These are phyloP conservation scores for Aspergillus sp. DNA, from an alignment of 2,329 filamentous ascomycete genomes.

Conservation along the genomic window DNA sequence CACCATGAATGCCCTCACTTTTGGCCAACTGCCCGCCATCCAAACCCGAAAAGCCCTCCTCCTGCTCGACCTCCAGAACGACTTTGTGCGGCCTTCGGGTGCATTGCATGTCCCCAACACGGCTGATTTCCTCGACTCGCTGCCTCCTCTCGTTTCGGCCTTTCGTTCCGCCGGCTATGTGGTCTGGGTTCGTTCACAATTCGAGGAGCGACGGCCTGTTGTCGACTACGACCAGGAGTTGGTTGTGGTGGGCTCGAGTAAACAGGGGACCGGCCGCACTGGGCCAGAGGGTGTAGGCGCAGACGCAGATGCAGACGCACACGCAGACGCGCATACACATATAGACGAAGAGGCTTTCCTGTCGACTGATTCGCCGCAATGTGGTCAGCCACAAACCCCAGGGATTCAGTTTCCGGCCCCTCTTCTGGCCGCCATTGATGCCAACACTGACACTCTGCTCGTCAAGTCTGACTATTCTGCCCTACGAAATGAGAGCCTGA, in stretches of 20 bases:
- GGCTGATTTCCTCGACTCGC: slow-evolving; percentile 57
- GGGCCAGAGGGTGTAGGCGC: too few relatives aligned
- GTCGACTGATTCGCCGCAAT: slow-evolving; percentile 24
- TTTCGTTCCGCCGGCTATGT: slow-evolving; percentile 68
- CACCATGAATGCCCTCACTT: slow-evolving; percentile 24
- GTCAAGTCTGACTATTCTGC: slow-evolving; percentile 82
- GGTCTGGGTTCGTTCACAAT: slow-evolving; percentile 77
- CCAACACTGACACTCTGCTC: slow-evolving; percentile 45
- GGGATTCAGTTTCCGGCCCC: slow-evolving; percentile 45
- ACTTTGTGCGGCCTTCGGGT: slow-evolving; percentile 65
- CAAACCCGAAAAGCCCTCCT: slow-evolving; percentile 63
- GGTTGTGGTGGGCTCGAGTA: slow-evolving; percentile 34
- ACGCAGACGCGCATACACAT: too few relatives aligned
- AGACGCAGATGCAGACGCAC: too few relatives aligned
- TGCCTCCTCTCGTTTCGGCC: slow-evolving; percentile 56
- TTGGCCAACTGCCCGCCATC: slow-evolving; percentile 39
- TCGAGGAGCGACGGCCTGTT: slow-evolving; percentile 52
- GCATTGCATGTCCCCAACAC: slow-evolving; percentile 58
- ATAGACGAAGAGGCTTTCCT: slow-evolving; percentile 38
- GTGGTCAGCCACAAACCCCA: slow-evolving; percentile 32
- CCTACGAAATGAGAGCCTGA: slow-evolving; percentile 64
- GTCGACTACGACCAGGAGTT: slow-evolving; percentile 44
- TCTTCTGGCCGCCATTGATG: slow-evolving; percentile 43
- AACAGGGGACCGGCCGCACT: not conserved
- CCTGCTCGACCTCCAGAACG: slow-evolving; percentile 80